Percentiles rank a stretch among this genome's conserved stretches.
Conservation (phyloP, 2,329 filamentous ascomycete species). For the Botrytis squamosa region DNA sequence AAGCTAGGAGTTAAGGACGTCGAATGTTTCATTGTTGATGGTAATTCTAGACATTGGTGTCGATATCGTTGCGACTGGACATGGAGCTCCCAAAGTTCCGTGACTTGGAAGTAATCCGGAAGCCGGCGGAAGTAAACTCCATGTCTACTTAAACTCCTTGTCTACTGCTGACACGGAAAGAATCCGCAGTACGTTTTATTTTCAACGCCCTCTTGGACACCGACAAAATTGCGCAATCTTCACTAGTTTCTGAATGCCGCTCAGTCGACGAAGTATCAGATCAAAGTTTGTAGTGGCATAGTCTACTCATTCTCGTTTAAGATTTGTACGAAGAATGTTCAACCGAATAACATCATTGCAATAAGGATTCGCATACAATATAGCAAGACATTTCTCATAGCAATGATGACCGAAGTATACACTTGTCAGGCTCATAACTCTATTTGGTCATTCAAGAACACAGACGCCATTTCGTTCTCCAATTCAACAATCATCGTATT, state of each 20-base stretch:
- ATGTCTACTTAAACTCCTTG: neutral
- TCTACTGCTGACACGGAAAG: conserved; percentile 1
- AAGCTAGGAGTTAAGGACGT: conserved; percentile 1
- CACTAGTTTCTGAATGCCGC: neutral
- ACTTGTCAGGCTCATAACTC: neutral
- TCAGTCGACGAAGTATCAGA: neutral
- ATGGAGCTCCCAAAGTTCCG: neutral
- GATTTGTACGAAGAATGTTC: neutral
- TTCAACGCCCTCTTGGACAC: neutral
- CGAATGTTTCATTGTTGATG: neutral
- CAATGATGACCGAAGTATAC: neutral
- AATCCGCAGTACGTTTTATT: neutral
- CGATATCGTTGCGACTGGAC: neutral
- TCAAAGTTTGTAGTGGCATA: neutral
- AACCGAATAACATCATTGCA: neutral
- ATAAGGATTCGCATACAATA: neutral
- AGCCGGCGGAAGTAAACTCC: neutral
- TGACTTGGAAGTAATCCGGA: neutral
- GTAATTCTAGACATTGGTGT: neutral
- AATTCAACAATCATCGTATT: neutral
- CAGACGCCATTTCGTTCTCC: neutral
- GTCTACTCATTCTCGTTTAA: neutral
- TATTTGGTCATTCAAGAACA: neutral
- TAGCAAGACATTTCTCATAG: neutral
- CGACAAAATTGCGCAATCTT: neutral